A percentile compares a stretch with the other conserved stretches of the same genome.
Conservation (phyloP, 2,329 filamentous ascomycete genomes). For the Neobulgaria alba region DNA sequence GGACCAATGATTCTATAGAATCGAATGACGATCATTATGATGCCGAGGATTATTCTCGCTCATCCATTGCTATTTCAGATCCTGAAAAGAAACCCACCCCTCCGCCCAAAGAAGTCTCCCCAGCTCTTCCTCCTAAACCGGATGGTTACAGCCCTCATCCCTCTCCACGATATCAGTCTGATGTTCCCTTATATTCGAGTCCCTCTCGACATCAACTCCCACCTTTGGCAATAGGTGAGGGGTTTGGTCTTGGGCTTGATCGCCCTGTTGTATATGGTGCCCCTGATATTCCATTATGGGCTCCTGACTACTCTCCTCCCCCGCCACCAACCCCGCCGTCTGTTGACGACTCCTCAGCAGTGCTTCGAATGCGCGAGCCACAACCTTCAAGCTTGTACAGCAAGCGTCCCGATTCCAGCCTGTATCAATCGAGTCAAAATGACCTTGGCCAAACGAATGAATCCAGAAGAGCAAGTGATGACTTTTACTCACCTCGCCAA, state of each 20-base stretch:
- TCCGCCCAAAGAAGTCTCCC: slow-evolving; percentile 32
- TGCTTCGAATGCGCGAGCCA: slow-evolving; percentile 12
- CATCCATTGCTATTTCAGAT: slow-evolving; percentile 13
- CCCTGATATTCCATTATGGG: slow-evolving; percentile 15
- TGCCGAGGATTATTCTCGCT: slow-evolving; percentile 9
- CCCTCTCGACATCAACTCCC: slow-evolving; percentile 16
- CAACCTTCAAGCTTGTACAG: slow-evolving; percentile 17
- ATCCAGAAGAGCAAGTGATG: slow-evolving; percentile 25
- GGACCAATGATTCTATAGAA: slow-evolving; percentile 26
- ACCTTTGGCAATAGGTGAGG: slow-evolving; percentile 19
- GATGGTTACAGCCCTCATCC: slow-evolving; percentile 21
- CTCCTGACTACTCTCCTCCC: slow-evolving; percentile 21
- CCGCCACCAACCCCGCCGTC: slow-evolving; percentile 11
- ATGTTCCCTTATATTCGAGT: slow-evolving; percentile 6
- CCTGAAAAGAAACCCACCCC: slow-evolving; percentile 31
- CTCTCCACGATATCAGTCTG: slow-evolving; percentile 14
- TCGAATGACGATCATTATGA: slow-evolving; percentile 18
- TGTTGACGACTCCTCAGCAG: slow-evolving; percentile 5
- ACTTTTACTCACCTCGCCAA: slow-evolving; percentile 22
- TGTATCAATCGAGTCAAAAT: slow-evolving; percentile 24
- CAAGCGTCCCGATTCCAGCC: slow-evolving; percentile 19
- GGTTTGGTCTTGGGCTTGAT: slow-evolving; percentile 20
- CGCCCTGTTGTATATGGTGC: slow-evolving; percentile 12
- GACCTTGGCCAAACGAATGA: slow-evolving; percentile 15
- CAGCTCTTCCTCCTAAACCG: slow-evolving; percentile 18